Evolutionary conservation across 495 filamentous ascomycete genomes (phyloP), one percentile per base, ranked within the genome.

Genomic region (Xylaria grammica): DNA sequence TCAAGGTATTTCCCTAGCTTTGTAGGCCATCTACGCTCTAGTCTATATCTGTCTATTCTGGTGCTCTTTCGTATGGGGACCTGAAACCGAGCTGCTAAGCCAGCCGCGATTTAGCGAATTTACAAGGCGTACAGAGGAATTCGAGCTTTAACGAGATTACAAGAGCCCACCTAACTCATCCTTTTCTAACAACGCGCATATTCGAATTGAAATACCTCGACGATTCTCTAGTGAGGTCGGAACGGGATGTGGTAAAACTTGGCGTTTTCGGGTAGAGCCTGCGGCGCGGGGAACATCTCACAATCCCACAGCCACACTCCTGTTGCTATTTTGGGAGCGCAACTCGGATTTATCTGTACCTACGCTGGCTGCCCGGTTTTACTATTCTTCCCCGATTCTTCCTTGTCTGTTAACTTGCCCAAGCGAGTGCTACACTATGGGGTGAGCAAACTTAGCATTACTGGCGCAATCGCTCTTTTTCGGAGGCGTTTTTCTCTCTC

Each of bases 271-370:
- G 5, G 27, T 29, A 26, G 48, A 15, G 19, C 15, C 2, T 34
- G 50, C 29, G 50, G n/a, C n/a, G 29, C 9, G 2, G 15, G 32
- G 20, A n/a, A 11, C 55, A 26, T 48, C 30, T 49, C 67, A 70
- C 38, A 70, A n/a, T n/a, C n/a, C n/a, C n/a, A n/a, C n/a, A n/a
- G 70, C 70, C 70, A 70, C 70, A 63, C n/a, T 66, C 63, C 7
- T 66, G 65, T 66, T 72, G 60, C 70, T 72, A 72, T 72, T 72
- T 68, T 48, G 13, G 38, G 65, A n/a, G n/a, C n/a, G n/a, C n/a
- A n/a, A n/a, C n/a, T n/a, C n/a, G n/a, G n/a, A n/a, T n/a, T n/a
- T n/a, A n/a, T n/a, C n/a, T n/a, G n/a, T n/a, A n/a, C n/a, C n/a
- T n/a, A n/a, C n/a, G n/a, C n/a, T n/a, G n/a, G n/a, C n/a, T n/a